Percentiles rank a stretch among this genome's conserved stretches.
Evolutionary conservation across 441 rosid genomes (phyloP).

Genomic region (Erodium texanum): DNA sequence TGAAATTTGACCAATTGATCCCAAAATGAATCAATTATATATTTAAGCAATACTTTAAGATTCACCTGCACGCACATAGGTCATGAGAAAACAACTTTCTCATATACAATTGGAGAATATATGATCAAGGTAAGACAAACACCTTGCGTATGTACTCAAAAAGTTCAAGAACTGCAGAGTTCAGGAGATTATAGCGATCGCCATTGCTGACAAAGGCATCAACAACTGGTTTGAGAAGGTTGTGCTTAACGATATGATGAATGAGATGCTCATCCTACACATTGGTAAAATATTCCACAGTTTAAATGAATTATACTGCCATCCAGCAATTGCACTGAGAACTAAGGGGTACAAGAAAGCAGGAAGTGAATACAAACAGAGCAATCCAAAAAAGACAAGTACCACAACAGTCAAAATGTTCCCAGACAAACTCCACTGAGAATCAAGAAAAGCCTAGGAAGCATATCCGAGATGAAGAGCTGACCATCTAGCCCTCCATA

Average conservation of each 20-base stretch:
- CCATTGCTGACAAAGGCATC: slow-evolving; percentile 89
- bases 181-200: slow-evolving; percentile 77
- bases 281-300: slow-evolving; percentile 19
- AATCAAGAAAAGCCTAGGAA: no score
- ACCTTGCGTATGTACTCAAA: slow-evolving; percentile 94
- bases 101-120: slow-evolving; percentile 7
- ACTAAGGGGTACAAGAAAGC: background rate
- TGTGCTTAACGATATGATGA: slow-evolving; percentile 71
- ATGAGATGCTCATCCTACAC: slow-evolving; percentile 82
- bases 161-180: slow-evolving; percentile 87
- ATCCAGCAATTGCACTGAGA: background rate
- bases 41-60: slow-evolving; percentile 61
- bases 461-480: no score
- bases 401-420: no score
- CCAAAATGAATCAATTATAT: slow-evolving; percentile 85
- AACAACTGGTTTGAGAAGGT: slow-evolving; percentile 72
- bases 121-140: slow-evolving; percentile 16
- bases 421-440: no score
- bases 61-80: slow-evolving; percentile 54
- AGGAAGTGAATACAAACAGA: background rate
- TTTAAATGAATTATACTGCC: slow-evolving; percentile 5
- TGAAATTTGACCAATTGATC: slow-evolving; percentile 68
- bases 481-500: no score
- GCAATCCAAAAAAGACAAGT: no score
- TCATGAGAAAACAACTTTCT: slow-evolving; percentile 15